phyloP scores from a whole-genome alignment of 1,284 basidiomycete species.

The Cystobasidiaceae sp. region DNA sequence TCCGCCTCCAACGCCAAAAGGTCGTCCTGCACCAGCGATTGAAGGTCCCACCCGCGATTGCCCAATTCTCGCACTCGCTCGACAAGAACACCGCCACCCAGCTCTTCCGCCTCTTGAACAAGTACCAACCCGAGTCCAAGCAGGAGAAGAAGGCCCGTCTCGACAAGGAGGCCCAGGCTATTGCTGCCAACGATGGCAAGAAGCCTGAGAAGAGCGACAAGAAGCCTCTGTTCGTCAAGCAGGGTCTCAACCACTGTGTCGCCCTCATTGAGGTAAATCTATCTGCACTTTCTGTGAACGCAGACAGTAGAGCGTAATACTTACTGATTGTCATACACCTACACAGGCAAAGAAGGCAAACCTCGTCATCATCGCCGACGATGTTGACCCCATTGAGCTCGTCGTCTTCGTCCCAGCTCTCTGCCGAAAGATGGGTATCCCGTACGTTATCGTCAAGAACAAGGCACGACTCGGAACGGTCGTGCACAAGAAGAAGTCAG shows the following conservation, averaged over 20 bases:
- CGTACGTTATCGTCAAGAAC: slow-evolving; percentile 82
- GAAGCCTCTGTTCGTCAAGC: slow-evolving; percentile 82
- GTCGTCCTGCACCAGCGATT: slow-evolving; percentile 97
- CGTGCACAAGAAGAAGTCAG: slow-evolving; percentile 96
- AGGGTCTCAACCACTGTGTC: slow-evolving; percentile 93
- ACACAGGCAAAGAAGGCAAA: slow-evolving; percentile 82
- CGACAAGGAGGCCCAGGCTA: slow-evolving; percentile 64
- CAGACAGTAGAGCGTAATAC: background rate
- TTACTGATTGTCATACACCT: background rate
- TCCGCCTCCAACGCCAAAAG: slow-evolving; percentile 96
- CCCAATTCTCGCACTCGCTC: slow-evolving; percentile 94
- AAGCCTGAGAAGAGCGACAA: slow-evolving; percentile 58
- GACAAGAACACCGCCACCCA: slow-evolving; percentile 99
- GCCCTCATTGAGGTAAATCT: slow-evolving; percentile 69
- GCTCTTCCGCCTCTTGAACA: slow-evolving; percentile 96
- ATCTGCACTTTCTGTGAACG: background rate
- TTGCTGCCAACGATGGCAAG: slow-evolving; percentile 62
- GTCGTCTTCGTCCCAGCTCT: slow-evolving; percentile 96
- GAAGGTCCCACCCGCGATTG: slow-evolving; percentile 97
- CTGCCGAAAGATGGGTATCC: slow-evolving; percentile 98
- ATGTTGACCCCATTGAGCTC: slow-evolving; percentile 98
- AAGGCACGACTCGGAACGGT: slow-evolving; percentile 96
- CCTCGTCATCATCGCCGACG: slow-evolving; percentile 93
- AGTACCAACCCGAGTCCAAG: slow-evolving; percentile 87
- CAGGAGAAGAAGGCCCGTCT: slow-evolving; percentile 98